phyloP scores from a whole-genome alignment of 169 alveolate species.

The Cryptosporidium andersoni region DNA sequence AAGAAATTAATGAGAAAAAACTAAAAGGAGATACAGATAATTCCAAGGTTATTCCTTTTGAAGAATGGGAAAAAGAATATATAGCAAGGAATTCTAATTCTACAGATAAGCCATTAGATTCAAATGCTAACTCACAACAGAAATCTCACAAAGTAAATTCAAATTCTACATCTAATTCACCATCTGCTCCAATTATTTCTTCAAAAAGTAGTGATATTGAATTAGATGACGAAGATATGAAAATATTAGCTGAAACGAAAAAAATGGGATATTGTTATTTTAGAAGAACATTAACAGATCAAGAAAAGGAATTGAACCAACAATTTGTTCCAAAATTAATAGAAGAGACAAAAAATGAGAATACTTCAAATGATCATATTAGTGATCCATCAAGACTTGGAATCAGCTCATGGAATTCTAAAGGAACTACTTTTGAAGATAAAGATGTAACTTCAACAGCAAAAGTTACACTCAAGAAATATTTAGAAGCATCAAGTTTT shows the following conservation, averaged over 20 bases:
- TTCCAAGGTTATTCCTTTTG: constrained; percentile 54
- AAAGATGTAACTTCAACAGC: constrained; percentile 78
- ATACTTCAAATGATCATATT: background rate
- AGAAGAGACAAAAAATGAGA: constrained; percentile 50
- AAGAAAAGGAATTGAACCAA: constrained; percentile 73
- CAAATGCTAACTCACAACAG: constrained; percentile 71
- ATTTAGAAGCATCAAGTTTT: constrained; percentile 75
- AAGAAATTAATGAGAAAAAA: constrained; percentile 71
- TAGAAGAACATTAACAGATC: constrained; percentile 76
- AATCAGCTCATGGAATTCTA: constrained; percentile 85
- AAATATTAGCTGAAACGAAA: constrained; percentile 83
- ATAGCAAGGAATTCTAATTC: constrained; percentile 72
- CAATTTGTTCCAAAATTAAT: constrained; percentile 61
- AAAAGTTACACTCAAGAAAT: constrained; percentile 49
- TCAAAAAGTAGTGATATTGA: constrained; percentile 73
- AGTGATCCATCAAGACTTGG: constrained; percentile 66
- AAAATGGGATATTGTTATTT: constrained; percentile 88
- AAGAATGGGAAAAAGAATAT: constrained; percentile 78
- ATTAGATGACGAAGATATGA: constrained; percentile 85
- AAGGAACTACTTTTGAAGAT: constrained; percentile 86
- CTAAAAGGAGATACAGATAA: constrained; percentile 71
- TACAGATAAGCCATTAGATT: constrained; percentile 72
- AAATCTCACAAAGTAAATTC: constrained; percentile 74
- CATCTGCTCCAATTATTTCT: constrained; percentile 54
- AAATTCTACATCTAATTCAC: constrained; percentile 20